Conservation (phyloP, 2,329 filamentous ascomycete genomes). For the Alternaria sp. region DNA sequence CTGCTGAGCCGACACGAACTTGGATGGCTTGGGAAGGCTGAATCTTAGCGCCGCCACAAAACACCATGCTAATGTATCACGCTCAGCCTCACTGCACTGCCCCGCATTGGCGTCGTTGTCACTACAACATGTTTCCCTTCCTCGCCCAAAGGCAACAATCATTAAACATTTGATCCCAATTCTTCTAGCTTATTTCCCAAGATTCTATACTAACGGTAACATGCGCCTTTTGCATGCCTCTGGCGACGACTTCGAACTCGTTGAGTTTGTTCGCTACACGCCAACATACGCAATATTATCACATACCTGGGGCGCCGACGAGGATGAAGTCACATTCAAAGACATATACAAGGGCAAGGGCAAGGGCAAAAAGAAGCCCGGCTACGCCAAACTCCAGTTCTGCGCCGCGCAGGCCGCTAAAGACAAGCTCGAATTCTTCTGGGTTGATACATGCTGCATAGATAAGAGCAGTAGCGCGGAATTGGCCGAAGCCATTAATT, state of each 20-base stretch:
- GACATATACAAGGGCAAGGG: neutral
- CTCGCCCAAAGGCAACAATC: neutral
- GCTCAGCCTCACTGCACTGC: neutral
- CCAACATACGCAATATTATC: constrained; percentile 8
- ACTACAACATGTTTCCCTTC: neutral
- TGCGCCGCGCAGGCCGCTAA: neutral
- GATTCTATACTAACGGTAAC: neutral
- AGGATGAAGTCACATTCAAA: neutral
- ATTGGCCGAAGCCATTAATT: constrained; percentile 1
- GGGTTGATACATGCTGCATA: constrained; percentile 11
- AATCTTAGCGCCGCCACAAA: neutral
- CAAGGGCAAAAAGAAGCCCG: neutral
- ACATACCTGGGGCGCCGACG: constrained; percentile 6
- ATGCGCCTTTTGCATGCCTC: neutral
- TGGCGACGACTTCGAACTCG: neutral
- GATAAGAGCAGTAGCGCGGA: constrained; percentile 6
- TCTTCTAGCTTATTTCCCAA: neutral
- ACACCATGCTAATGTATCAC: neutral
- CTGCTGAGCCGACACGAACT: neutral
- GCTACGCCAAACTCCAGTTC: neutral
- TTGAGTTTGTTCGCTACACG: neutral
- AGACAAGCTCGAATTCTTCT: constrained; percentile 1
- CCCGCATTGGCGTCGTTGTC: neutral
- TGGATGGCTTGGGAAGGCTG: neutral
- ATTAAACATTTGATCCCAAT: neutral